Conservation (phyloP, 2,329 filamentous ascomycete species). For the Xylaria sp. region DNA sequence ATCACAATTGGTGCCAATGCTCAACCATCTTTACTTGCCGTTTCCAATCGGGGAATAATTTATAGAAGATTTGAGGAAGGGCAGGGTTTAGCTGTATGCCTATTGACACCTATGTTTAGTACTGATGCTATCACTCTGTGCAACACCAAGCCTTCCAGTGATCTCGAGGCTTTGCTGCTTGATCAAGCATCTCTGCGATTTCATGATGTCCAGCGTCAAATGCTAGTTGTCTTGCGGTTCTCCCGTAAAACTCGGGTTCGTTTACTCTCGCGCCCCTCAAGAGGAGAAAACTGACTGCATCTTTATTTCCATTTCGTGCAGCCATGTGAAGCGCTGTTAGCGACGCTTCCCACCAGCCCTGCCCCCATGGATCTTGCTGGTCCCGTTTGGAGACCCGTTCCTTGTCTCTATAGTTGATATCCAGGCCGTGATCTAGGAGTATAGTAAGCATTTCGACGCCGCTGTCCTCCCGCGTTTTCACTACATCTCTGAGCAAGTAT, state of each 20-base stretch:
- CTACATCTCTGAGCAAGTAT: background rate
- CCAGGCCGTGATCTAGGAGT: constrained; percentile 29
- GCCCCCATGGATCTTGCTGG: background rate
- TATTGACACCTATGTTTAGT: too few relatives aligned
- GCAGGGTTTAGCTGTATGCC: too few relatives aligned
- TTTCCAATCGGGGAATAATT: too few relatives aligned
- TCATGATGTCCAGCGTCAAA: constrained; percentile 19
- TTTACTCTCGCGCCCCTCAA: constrained; percentile 23
- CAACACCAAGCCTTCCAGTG: too few relatives aligned
- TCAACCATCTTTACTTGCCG: too few relatives aligned
- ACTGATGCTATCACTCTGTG: too few relatives aligned
- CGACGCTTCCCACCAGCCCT: constrained; percentile 8
- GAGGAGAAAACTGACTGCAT: constrained; percentile 27
- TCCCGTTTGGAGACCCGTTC: background rate
- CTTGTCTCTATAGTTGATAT: constrained; percentile 28
- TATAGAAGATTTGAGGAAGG: too few relatives aligned
- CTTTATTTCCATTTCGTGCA: constrained; percentile 16
- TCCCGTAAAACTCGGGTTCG: constrained; percentile 15
- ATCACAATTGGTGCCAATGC: too few relatives aligned
- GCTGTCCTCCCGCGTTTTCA: background rate
- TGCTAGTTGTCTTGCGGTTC: constrained; percentile 9
- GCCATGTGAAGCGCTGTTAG: constrained; percentile 22
- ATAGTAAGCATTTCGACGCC: constrained; percentile 25
- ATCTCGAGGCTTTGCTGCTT: constrained; percentile 22
- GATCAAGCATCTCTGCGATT: constrained; percentile 16